These are phyloP conservation scores for Trichaptum fuscoviolaceum DNA, from an alignment of 768 basidiomycete genomes.

Conservation along the genomic window DNA sequence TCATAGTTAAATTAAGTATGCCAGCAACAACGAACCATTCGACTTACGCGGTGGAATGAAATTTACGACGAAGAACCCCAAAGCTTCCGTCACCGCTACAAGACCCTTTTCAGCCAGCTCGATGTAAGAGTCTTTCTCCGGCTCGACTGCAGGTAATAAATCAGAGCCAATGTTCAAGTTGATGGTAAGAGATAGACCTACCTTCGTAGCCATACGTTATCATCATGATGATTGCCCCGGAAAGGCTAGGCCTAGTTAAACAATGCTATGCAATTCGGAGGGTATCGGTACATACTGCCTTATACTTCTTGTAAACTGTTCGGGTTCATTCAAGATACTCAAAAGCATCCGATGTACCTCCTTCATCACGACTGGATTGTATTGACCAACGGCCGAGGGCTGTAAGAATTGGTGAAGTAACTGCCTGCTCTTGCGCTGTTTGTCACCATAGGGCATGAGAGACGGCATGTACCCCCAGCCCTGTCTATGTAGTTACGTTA, in stretches of 20 bases:
- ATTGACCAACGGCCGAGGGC: neutral
- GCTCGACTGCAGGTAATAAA: neutral
- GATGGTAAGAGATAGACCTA: too few species aligned
- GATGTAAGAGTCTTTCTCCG: neutral
- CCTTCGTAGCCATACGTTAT: constrained; percentile 1
- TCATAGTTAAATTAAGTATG: too few species aligned
- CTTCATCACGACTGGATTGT: neutral
- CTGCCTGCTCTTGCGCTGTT: neutral
- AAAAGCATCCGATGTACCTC: neutral
- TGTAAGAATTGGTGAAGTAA: neutral
- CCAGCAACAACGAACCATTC: neutral
- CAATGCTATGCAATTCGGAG: neutral
- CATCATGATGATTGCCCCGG: constrained; percentile 2
- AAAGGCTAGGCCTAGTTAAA: neutral
- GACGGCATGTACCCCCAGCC: neutral
- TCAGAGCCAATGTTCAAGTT: too few species aligned
- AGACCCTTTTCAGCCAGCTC: neutral
- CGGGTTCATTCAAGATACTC: neutral
- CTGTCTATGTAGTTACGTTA: constrained; percentile 8
- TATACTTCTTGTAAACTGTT: neutral
- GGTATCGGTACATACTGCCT: neutral
- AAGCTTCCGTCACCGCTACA: neutral
- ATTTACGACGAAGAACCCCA: neutral
- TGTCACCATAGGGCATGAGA: neutral
- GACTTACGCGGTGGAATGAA: neutral